A percentile compares a stretch with the other conserved stretches of the same genome.
phyloP scores from a whole-genome alignment of 2,329 filamentous ascomycete genomes.

The Zopfia rhizophila region DNA sequence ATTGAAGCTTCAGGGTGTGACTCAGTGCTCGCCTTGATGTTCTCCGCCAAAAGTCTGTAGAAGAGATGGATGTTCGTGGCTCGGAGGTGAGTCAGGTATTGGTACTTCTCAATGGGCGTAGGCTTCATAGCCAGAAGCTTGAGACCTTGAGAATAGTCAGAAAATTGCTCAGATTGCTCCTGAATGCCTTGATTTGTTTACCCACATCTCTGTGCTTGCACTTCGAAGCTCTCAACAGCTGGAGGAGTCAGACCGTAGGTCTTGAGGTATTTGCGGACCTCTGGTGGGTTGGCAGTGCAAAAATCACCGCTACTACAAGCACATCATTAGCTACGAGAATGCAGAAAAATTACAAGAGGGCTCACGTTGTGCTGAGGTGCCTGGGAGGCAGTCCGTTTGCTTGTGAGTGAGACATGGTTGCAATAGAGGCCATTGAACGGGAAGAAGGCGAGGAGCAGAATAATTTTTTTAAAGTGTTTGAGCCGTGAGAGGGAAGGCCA shows the following conservation, averaged over 20 bases:
- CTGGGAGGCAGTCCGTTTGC: constrained; percentile 46
- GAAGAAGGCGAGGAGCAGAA: constrained; percentile 25
- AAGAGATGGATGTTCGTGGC: constrained; percentile 82
- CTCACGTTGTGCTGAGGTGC: constrained; percentile 52
- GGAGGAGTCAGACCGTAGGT: constrained; percentile 65
- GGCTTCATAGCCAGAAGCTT: constrained; percentile 76
- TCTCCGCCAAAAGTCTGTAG: constrained; percentile 81
- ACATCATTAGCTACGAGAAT: constrained; percentile 23
- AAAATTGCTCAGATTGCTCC: too few species aligned
- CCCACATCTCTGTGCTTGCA: constrained; percentile 62
- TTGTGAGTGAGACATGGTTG: constrained; percentile 46
- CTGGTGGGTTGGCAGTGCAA: constrained; percentile 60
- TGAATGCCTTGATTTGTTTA: too few species aligned
- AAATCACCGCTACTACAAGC: constrained; percentile 56
- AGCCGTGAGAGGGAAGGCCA: constrained; percentile 34
- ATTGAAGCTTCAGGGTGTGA: neutral
- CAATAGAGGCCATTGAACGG: constrained; percentile 48
- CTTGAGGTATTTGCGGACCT: constrained; percentile 61
- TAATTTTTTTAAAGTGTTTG: constrained; percentile 20
- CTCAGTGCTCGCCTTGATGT: constrained; percentile 63
- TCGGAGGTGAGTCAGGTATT: constrained; percentile 81
- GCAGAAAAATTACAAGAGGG: constrained; percentile 4
- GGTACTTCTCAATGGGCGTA: constrained; percentile 82
- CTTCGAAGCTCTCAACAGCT: constrained; percentile 60
- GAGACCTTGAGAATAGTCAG: constrained; percentile 68